Conservation (phyloP, 257 asterid species). For the Ophiorrhiza pumila region DNA sequence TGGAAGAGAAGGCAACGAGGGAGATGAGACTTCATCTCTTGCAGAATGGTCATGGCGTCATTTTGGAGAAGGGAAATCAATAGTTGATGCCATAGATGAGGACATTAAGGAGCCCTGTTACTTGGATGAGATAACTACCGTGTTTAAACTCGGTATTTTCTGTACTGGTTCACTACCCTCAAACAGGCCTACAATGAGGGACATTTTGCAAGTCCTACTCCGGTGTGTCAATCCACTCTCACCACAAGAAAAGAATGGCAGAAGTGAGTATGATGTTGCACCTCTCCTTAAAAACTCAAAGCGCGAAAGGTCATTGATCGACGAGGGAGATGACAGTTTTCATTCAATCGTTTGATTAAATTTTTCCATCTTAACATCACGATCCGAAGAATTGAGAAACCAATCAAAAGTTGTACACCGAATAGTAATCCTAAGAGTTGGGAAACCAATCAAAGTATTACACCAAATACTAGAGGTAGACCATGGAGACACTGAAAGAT, state of each 20-base stretch:
- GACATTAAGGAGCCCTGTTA: conserved; percentile 54
- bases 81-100: conserved; percentile 48
- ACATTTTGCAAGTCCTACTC: conserved; percentile 55
- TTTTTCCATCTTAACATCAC: conserved; percentile 6
- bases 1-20: conserved; percentile 67
- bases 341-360: conserved; percentile 28
- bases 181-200: conserved; percentile 73
- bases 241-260: conserved; percentile 24
- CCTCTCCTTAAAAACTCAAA: conserved; percentile 61
- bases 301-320: conserved; percentile 22
- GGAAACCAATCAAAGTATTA: neutral
- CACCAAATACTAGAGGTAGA: neutral
- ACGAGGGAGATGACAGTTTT: conserved; percentile 34
- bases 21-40: conserved; percentile 64
- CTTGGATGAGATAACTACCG: conserved; percentile 49
- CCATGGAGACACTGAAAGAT: neutral
- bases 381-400: neutral
- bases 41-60: conserved; percentile 80
- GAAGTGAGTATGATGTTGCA: conserved; percentile 43
- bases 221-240: conserved; percentile 33
- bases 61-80: conserved; percentile 41
- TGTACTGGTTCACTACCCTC: conserved; percentile 62
- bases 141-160: conserved; percentile 67
- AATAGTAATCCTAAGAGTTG: too few relatives aligned
- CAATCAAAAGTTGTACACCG: neutral